Evolutionary conservation across 495 filamentous ascomycete genomes (phyloP).

Genomic region (Podospora sp.): DNA sequence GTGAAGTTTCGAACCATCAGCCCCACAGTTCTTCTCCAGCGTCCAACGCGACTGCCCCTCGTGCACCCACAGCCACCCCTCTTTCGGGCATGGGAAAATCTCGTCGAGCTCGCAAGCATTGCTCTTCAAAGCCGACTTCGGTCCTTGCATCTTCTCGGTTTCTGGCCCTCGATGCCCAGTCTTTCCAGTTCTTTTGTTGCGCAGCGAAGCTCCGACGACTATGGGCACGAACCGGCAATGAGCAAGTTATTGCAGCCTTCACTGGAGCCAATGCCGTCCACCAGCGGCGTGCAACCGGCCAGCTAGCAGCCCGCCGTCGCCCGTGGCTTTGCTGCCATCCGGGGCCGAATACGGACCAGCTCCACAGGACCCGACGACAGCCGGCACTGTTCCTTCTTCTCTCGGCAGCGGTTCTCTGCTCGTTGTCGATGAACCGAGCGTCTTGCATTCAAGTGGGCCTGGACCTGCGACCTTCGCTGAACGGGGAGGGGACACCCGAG

Average conservation of each 20-base stretch:
- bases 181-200: too few species aligned
- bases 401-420: background rate
- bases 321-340: background rate
- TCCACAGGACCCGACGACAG: background rate
- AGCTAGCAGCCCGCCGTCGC: too few species aligned
- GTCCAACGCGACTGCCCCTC: background rate
- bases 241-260: too few species aligned
- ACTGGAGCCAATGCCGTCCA: too few species aligned
- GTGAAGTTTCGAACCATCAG: constrained; percentile 25
- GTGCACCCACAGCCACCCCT: background rate
- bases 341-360: background rate
- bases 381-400: background rate
- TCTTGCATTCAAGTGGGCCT: background rate
- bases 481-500: too few species aligned
- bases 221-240: too few species aligned
- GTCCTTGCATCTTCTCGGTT: background rate
- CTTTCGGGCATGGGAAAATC: constrained; percentile 4
- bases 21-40: background rate
- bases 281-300: too few species aligned
- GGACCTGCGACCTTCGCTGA: background rate
- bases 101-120: background rate
- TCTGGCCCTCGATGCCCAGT: too few species aligned
- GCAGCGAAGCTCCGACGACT: too few species aligned
- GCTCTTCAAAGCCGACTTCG: background rate
- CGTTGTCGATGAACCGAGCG: background rate